Evolutionary conservation across 1,284 basidiomycete genomes (phyloP).

Genomic region (Marasmius tenuissimus): DNA sequence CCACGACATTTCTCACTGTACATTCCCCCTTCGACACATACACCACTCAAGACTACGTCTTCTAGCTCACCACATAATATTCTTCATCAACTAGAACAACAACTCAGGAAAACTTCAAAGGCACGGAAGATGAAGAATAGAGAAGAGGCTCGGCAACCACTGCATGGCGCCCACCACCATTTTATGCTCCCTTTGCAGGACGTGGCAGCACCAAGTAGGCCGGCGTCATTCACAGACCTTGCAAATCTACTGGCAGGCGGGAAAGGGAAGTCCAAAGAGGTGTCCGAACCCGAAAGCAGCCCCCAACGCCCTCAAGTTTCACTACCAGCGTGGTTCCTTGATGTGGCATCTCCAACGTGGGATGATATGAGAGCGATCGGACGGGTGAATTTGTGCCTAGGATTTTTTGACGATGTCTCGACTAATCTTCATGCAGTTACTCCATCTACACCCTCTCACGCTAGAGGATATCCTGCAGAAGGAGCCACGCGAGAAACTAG

Average conservation of each 20-base stretch:
- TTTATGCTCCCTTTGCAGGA: slow-evolving; percentile 34
- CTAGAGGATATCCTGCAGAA: slow-evolving; percentile 95
- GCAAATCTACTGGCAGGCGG: slow-evolving; percentile 33
- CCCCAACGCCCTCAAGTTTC: neutral
- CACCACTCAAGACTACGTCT: neutral
- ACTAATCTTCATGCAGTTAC: slow-evolving; percentile 47
- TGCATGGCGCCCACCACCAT: slow-evolving; percentile 26
- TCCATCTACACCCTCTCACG: slow-evolving; percentile 92
- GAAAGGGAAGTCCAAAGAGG: slow-evolving; percentile 28
- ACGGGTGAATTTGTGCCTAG: slow-evolving; percentile 51
- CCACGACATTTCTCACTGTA: slow-evolving; percentile 71
- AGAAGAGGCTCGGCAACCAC: slow-evolving; percentile 14
- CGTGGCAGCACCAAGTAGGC: slow-evolving; percentile 24
- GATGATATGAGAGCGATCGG: slow-evolving; percentile 88
- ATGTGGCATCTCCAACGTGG: slow-evolving; percentile 88
- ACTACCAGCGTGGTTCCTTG: slow-evolving; percentile 87
- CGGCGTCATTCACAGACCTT: slow-evolving; percentile 29
- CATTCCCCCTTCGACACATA: slow-evolving; percentile 41
- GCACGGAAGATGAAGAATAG: slow-evolving; percentile 32
- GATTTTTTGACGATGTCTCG: neutral
- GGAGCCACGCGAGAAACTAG: slow-evolving; percentile 92
- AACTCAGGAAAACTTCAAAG: slow-evolving; percentile 46
- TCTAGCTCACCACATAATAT: slow-evolving; percentile 57
- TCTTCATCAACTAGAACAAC: slow-evolving; percentile 53
- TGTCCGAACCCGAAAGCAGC: neutral